These are phyloP conservation scores for Exidia glandulosa DNA, from an alignment of 768 basidiomycete genomes.

Conservation along the genomic window DNA sequence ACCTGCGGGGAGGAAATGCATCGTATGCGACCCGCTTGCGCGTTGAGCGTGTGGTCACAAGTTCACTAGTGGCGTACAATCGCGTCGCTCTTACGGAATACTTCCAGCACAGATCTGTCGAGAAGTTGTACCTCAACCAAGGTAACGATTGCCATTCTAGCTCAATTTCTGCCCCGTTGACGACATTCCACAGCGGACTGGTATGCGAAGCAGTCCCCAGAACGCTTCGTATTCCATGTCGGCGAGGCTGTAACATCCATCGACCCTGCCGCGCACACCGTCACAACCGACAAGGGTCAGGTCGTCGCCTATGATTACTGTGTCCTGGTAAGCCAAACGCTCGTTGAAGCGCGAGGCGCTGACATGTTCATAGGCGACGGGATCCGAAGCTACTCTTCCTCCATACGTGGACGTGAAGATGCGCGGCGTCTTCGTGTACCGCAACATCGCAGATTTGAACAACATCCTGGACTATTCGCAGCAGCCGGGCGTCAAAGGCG, in stretches of 20 bases:
- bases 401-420: slow-evolving; percentile 31
- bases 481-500: slow-evolving; percentile 24
- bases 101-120: slow-evolving; percentile 48
- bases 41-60: slow-evolving; percentile 18
- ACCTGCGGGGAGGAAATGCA: slow-evolving; percentile 48
- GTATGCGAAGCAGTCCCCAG: slow-evolving; percentile 49
- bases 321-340: slow-evolving; percentile 24
- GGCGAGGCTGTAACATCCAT: slow-evolving; percentile 36
- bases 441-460: slow-evolving; percentile 59
- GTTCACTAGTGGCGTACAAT: slow-evolving; percentile 36
- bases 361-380: slow-evolving; percentile 34
- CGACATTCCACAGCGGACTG: slow-evolving; percentile 29
- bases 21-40: slow-evolving; percentile 18
- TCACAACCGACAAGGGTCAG: slow-evolving; percentile 35
- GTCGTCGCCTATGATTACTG: slow-evolving; percentile 47
- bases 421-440: slow-evolving; percentile 56
- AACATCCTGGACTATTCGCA: slow-evolving; percentile 50
- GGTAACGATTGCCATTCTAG: slow-evolving; percentile 13
- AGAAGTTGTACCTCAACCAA: slow-evolving; percentile 49
- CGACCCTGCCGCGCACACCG: slow-evolving; percentile 28
- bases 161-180: not conserved
- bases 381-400: slow-evolving; percentile 54
- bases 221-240: slow-evolving; percentile 41
- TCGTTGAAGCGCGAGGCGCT: not conserved
- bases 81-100: slow-evolving; percentile 46